phyloP scores from a whole-genome alignment of 1,139 yeast genomes.

The Taiozyma sp. region DNA sequence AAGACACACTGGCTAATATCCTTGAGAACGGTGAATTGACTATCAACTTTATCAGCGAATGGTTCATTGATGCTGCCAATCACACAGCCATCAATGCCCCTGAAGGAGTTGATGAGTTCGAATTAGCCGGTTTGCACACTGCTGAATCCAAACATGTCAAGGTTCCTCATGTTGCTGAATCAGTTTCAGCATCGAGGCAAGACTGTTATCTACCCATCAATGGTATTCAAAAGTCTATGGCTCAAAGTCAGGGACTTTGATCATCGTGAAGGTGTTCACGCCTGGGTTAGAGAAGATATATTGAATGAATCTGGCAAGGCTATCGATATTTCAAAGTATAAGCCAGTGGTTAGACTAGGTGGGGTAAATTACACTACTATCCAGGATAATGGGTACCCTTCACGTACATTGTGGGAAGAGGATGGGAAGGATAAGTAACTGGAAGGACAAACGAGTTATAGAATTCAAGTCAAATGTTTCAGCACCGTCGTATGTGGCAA shows the following conservation, averaged over 20 bases:
- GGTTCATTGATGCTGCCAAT: constrained; percentile 61
- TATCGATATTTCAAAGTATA: constrained; percentile 42
- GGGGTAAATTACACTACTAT: constrained; percentile 45
- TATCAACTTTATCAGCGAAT: constrained; percentile 52
- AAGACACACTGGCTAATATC: constrained; percentile 46
- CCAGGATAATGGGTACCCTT: constrained; percentile 16
- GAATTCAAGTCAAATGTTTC: neutral
- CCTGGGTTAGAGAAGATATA: constrained; percentile 52
- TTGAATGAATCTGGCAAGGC: constrained; percentile 34
- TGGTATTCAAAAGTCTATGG: constrained; percentile 36
- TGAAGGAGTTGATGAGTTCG: constrained; percentile 46
- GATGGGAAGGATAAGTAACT: neutral
- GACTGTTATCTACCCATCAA: constrained; percentile 37
- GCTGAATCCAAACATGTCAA: constrained; percentile 38
- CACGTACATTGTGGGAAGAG: constrained; percentile 4
- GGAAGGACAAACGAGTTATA: neutral
- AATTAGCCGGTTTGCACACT: constrained; percentile 50
- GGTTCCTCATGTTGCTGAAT: constrained; percentile 56
- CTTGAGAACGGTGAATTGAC: constrained; percentile 47
- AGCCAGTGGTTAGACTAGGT: constrained; percentile 51
- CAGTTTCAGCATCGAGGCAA: constrained; percentile 52
- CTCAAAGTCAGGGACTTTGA: constrained; percentile 34
- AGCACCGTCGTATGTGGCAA: too few species aligned
- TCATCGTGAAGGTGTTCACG: constrained; percentile 47
- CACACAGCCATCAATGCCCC: constrained; percentile 45